A percentile compares a stretch with the other conserved stretches of the same genome.
phyloP scores from a whole-genome alignment of 2,329 filamentous ascomycete species.

The Tolypocladium paradoxum region DNA sequence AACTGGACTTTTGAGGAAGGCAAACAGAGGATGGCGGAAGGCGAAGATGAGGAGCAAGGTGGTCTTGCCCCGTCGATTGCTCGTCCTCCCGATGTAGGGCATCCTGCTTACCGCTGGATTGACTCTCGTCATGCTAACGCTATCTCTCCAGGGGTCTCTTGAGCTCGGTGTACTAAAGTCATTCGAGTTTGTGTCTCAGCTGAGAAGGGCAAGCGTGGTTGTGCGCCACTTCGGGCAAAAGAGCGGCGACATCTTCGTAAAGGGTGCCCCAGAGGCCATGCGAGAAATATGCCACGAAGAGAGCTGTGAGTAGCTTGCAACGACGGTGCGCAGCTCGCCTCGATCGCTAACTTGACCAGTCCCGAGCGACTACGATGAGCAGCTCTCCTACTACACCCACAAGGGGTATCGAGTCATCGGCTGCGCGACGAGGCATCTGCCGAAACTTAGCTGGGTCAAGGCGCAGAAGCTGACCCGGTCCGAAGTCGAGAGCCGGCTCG shows the following conservation, averaged over 20 bases:
- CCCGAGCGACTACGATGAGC: constrained; percentile 79
- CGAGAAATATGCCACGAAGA: constrained; percentile 79
- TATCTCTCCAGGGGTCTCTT: constrained; percentile 37
- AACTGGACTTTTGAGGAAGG: constrained; percentile 89
- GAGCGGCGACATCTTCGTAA: constrained; percentile 83
- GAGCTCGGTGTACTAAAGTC: constrained; percentile 85
- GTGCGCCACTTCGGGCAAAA: constrained; percentile 79
- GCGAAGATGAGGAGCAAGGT: constrained; percentile 62
- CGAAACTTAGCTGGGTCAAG: constrained; percentile 85
- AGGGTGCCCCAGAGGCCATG: constrained; percentile 95
- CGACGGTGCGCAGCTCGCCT: neutral
- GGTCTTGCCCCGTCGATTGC: constrained; percentile 82
- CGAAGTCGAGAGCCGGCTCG: constrained; percentile 72
- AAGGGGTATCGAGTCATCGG: constrained; percentile 94
- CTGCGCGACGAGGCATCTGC: constrained; percentile 80
- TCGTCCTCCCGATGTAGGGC: constrained; percentile 53
- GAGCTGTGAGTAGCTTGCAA: constrained; percentile 49
- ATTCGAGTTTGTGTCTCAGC: constrained; percentile 91
- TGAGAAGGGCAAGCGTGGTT: constrained; percentile 85
- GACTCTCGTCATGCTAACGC: constrained; percentile 9
- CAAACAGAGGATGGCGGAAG: constrained; percentile 51
- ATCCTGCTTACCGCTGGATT: neutral
- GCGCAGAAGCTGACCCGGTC: constrained; percentile 85
- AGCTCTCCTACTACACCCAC: constrained; percentile 85
- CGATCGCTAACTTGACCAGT: constrained; percentile 33